Evolutionary conservation across 805 yeast genomes (phyloP).

Genomic region (Starmerella riodocensis): DNA sequence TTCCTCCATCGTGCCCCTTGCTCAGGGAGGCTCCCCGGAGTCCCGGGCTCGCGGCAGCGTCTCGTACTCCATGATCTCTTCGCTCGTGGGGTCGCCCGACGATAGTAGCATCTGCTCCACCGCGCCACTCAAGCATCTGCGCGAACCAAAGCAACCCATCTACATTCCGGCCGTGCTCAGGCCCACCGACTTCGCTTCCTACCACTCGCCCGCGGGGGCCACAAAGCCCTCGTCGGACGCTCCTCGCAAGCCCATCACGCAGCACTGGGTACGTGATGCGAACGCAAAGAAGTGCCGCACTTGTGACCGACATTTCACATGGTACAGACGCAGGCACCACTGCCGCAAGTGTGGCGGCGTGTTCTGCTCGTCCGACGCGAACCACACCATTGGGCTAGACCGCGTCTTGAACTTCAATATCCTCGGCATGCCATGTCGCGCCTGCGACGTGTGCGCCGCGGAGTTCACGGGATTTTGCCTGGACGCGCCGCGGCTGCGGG

Average conservation of each 20-base stretch:
- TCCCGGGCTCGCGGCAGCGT: neutral
- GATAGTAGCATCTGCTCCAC: constrained; percentile 4
- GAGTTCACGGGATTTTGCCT: constrained; percentile 44
- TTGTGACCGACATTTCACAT: constrained; percentile 59
- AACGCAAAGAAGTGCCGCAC: constrained; percentile 49
- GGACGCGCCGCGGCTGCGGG: constrained; percentile 22
- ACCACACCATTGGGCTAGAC: constrained; percentile 45
- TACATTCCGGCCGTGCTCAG: constrained; percentile 83
- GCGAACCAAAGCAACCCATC: constrained; percentile 72
- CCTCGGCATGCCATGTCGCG: constrained; percentile 51
- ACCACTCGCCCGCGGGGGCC: constrained; percentile 20
- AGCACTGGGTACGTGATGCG: constrained; percentile 49
- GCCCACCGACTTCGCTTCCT: constrained; percentile 28
- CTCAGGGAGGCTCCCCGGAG: neutral
- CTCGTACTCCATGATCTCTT: constrained; percentile 2
- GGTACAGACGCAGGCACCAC: constrained; percentile 69
- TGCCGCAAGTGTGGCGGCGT: constrained; percentile 78
- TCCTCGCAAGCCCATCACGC: constrained; percentile 25
- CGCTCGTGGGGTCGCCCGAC: constrained; percentile 15
- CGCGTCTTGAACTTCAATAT: constrained; percentile 40
- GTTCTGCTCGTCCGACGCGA: constrained; percentile 56
- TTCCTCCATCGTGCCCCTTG: neutral
- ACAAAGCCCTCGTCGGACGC: constrained; percentile 13
- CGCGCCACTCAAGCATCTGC: constrained; percentile 48
- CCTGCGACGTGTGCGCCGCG: constrained; percentile 52